A percentile compares a stretch with the other conserved stretches of the same genome.
phyloP scores from a whole-genome alignment of 2,329 filamentous ascomycete species.

The Chrysosphaeria jannelii region DNA sequence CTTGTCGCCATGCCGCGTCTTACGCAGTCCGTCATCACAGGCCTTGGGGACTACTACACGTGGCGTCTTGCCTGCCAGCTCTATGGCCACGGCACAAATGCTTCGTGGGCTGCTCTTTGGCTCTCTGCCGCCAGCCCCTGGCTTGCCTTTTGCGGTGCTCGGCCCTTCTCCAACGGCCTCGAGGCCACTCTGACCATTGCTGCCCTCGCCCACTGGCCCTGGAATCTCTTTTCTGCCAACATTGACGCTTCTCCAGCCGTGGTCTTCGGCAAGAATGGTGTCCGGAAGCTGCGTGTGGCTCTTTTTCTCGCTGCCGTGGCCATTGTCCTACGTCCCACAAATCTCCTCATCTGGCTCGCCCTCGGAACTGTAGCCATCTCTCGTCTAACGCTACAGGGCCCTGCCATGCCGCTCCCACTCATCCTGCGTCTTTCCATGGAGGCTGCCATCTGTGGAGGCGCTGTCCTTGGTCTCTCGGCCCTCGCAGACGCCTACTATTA shows the following conservation, averaged over 20 bases:
- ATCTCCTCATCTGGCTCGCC: slow-evolving; percentile 54
- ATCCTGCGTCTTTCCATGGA: slow-evolving; percentile 28
- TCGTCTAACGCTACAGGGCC: slow-evolving; percentile 11
- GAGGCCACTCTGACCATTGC: slow-evolving; percentile 66
- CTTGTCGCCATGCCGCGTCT: slow-evolving; percentile 44
- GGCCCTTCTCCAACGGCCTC: slow-evolving; percentile 80
- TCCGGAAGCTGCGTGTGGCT: slow-evolving; percentile 19
- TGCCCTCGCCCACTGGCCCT: slow-evolving; percentile 66
- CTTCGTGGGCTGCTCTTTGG: slow-evolving; percentile 39
- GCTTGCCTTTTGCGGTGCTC: slow-evolving; percentile 87
- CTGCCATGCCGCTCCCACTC: slow-evolving; percentile 11
- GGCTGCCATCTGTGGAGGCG: slow-evolving; percentile 27
- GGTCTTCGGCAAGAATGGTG: slow-evolving; percentile 4
- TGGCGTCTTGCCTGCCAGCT: slow-evolving; percentile 51
- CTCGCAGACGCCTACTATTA: slow-evolving; percentile 54
- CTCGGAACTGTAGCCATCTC: slow-evolving; percentile 19
- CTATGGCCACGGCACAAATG: slow-evolving; percentile 33
- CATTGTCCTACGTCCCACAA: slow-evolving; percentile 69
- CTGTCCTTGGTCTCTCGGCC: slow-evolving; percentile 30
- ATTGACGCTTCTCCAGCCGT: slow-evolving; percentile 10
- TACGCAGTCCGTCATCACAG: slow-evolving; percentile 49
- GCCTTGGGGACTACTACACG: slow-evolving; percentile 56
- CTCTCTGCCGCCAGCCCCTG: slow-evolving; percentile 55
- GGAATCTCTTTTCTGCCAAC: slow-evolving; percentile 28
- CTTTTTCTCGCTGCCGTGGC: slow-evolving; percentile 53